Evolutionary conservation across 805 yeast genomes (phyloP), one percentile per base, ranked within the genome.

Genomic region (Myxozyma geophila): DNA sequence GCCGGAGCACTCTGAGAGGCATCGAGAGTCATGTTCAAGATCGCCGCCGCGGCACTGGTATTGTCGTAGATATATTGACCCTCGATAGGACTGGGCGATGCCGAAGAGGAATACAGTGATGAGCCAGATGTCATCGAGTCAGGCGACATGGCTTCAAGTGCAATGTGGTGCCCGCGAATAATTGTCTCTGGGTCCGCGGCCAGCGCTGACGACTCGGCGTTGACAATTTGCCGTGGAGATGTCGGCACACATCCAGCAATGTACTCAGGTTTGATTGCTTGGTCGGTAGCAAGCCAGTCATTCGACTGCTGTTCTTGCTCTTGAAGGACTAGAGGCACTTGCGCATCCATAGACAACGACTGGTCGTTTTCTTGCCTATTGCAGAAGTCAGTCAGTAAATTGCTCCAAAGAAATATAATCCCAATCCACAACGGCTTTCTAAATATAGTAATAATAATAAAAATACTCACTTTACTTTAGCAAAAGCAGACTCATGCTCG

Each of bases 71-170:
- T 36, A 44, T 52, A 59, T 19, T 63, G 63, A 7, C 39, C 17
- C 35, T 60, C 68, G 21, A 53, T 33, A 8, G 62, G 63, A 35
- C 63, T 54, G 4, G 67, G 63, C 36, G 66, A 58, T 15, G 63
- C 39, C 17, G 67, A 50, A 2, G 59, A 44, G 9, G 67, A 57
- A 48, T 60, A 53, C 15, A 58, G 36, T 19, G 67, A 63, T 33
- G 63, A 52, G 5, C 59, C 61, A 4, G 64, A 59, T 2, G 64
- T 60, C 59, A 58, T 61, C n/a, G 67, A 64, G 17, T 54, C 66
- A 4, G 68, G 68, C 7, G 68, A 64, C 60, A 59, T 60, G 7
- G 66, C 44, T 23, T 53, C 57, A 17, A 39, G 46, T 3, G 35
- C n/a, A 21, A 35, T 37, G 35, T 52, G 28, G 53, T 60, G 62